Conservation (phyloP, 1,139 yeast genomes). For the Candida frijolesensis region DNA sequence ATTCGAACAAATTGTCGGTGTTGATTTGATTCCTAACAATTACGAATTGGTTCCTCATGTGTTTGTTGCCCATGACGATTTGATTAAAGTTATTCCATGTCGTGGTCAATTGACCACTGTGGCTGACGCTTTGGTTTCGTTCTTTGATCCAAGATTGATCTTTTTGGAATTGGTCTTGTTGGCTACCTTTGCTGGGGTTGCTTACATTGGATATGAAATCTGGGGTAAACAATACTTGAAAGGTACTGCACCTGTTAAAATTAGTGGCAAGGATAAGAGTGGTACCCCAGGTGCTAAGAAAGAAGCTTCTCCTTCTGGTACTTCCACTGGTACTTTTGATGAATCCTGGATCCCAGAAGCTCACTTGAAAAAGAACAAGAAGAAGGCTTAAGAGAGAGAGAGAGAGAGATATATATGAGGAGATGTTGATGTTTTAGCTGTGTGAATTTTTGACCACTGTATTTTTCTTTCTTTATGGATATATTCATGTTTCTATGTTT, state of each 20-base stretch:
- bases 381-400: conserved; percentile 25
- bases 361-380: conserved; percentile 34
- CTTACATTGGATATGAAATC: conserved; percentile 47
- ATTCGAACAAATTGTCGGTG: conserved; percentile 56
- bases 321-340: conserved; percentile 30
- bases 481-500: neutral
- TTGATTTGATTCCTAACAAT: conserved; percentile 59
- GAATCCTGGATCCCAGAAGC: conserved; percentile 40
- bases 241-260: conserved; percentile 39
- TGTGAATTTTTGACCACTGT: neutral
- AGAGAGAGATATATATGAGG: no score
- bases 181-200: conserved; percentile 52
- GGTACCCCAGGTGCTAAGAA: conserved; percentile 28
- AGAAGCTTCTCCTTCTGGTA: conserved; percentile 29
- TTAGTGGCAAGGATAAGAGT: conserved; percentile 19
- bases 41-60: conserved; percentile 65
- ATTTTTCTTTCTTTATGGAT: neutral
- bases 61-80: conserved; percentile 53
- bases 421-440: neutral
- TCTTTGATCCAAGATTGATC: conserved; percentile 73
- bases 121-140: conserved; percentile 66
- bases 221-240: conserved; percentile 47
- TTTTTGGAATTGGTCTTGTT: conserved; percentile 59
- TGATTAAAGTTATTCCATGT: conserved; percentile 59
- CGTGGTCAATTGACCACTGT: conserved; percentile 60